A percentile compares a stretch with the other conserved stretches of the same genome.
phyloP scores from a whole-genome alignment of 1,284 basidiomycete genomes.

The Cutaneotrichosporon sp. region DNA sequence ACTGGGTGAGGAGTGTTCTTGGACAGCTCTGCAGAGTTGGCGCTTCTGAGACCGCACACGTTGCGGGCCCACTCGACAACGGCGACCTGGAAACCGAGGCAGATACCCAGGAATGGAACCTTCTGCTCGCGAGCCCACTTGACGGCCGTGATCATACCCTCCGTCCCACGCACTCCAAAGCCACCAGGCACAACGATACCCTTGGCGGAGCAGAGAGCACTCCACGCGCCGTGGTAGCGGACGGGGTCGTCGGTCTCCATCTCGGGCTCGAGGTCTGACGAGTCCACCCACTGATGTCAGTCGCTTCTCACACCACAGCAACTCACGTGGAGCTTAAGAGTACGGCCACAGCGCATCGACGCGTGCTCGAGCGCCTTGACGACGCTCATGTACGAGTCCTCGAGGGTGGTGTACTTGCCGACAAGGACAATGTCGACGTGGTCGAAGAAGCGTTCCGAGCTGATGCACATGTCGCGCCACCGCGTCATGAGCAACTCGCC shows the following conservation, averaged over 20 bases:
- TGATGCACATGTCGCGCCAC: slow-evolving; percentile 82
- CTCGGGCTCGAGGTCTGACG: slow-evolving; percentile 83
- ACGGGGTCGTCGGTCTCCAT: slow-evolving; percentile 77
- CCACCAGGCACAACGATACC: slow-evolving; percentile 95
- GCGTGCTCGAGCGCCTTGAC: slow-evolving; percentile 97
- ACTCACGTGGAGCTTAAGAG: slow-evolving; percentile 72
- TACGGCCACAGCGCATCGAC: slow-evolving; percentile 83
- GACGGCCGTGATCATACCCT: slow-evolving; percentile 96
- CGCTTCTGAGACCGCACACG: slow-evolving; percentile 76
- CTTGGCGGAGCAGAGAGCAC: slow-evolving; percentile 84
- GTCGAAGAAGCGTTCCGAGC: slow-evolving; percentile 90
- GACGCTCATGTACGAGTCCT: slow-evolving; percentile 99
- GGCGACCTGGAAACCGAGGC: slow-evolving; percentile 95
- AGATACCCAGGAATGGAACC: slow-evolving; percentile 93
- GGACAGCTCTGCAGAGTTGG: slow-evolving; percentile 84
- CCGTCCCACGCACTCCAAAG: slow-evolving; percentile 88
- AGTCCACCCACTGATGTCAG: slow-evolving; percentile 82
- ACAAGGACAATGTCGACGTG: slow-evolving; percentile 87
- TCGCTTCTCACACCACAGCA: slow-evolving; percentile 18
- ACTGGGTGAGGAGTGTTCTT: slow-evolving; percentile 64
- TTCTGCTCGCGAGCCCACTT: slow-evolving; percentile 96
- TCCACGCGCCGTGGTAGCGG: slow-evolving; percentile 95
- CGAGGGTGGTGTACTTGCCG: slow-evolving; percentile 95
- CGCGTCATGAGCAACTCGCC: slow-evolving; percentile 67
- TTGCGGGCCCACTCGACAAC: slow-evolving; percentile 93